Evolutionary conservation across 83 land plant genomes (phyloP), one percentile per base, ranked within the genome.

Genomic region (Thuja plicata): DNA sequence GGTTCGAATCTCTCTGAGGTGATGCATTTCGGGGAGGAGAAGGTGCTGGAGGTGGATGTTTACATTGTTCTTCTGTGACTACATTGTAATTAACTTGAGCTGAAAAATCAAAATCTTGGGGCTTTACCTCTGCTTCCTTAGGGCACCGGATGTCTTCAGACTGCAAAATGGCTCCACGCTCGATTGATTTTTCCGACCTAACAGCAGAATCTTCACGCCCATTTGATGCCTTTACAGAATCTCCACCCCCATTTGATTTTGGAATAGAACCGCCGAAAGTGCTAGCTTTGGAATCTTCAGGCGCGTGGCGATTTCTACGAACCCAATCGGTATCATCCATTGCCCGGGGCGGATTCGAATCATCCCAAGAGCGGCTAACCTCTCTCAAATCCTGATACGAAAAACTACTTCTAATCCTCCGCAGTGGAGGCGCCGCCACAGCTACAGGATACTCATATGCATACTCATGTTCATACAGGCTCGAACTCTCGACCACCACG

Each of bases 251-350:
- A 9, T 11, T 83, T 48, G 85, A 45, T 83, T 30, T 48, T 10
- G 85, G 57, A 45, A n/a, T 21, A 48, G 85, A 46, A 30, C 48
- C 37, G 30, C 15, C 32, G n/a, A 45, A 0, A 10, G 35, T 35
- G 11, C 13, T 83, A 4, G 57, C 79, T 34, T 34, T 76, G 35
- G 38, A 34, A 76, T 76, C 16, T 76, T 74, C 38, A 1, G 78
- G 34, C 10, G 37, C 37, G 37, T 27, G 79, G 17, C 40, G 15
- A 17, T 35, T 35, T 35, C 79, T 76, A 40, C 40, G 79, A 32
- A 35, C 79, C 79, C 79, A 76, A 32, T 76, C 79, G 40, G 79
- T 76, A 2, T 76, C 79, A 8, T 76, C 79, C 79, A 76, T 76
- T 1, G 40, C 79, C 40, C 79, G 79, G 17, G 38, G 79, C 40